Evolutionary conservation across 805 yeast genomes (phyloP), one percentile per base, ranked within the genome.

Genomic region (Wickerhamomyces ciferrii): DNA sequence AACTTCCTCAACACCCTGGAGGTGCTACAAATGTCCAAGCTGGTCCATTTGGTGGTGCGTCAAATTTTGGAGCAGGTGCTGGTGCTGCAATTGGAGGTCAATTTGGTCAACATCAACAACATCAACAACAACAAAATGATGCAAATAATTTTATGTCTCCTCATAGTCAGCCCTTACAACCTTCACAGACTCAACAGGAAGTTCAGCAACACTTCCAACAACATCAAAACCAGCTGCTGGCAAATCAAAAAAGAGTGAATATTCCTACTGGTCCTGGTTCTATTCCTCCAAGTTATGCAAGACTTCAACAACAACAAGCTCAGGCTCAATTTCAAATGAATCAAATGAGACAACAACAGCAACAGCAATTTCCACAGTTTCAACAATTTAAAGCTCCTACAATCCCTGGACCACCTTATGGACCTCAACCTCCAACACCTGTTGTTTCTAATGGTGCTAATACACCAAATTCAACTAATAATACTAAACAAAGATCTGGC

Each of bases 261-360:
- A 27, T 42, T 15, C 38, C 47, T 29, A 36, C 18, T 19, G 39
- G 29, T 18, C 25, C 45, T 17, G 43, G 48, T 19, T 44, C 58
- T 10, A 43, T 48, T n/a, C 48, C 48, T 43, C 56, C 53, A n/a
- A 56, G 51, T 24, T 62, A 54, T 45, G 61, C 56, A 1, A 60
- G 60, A 41, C 53, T 49, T 27, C 65, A 55, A 42, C 71, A 50
- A 11, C 61, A 55, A 21, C 39, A 35, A 35, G 67, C 51, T 13
- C 47, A 50, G 45, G 74, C 78, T 4, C 80, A 74, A 54, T 64
- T 61, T 39, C 80, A 75, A 58, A 72, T 74, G 80, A 74, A 71
- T 54, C 73, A 67, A 49, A 59, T 72, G 46, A 69, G 79, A 42
- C 81, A 71, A 50, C 79, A 70, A 53, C 56, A 51, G 29, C 59